phyloP scores from a whole-genome alignment of 371 early-diverging fungal species.

The Mortierella sp. region DNA sequence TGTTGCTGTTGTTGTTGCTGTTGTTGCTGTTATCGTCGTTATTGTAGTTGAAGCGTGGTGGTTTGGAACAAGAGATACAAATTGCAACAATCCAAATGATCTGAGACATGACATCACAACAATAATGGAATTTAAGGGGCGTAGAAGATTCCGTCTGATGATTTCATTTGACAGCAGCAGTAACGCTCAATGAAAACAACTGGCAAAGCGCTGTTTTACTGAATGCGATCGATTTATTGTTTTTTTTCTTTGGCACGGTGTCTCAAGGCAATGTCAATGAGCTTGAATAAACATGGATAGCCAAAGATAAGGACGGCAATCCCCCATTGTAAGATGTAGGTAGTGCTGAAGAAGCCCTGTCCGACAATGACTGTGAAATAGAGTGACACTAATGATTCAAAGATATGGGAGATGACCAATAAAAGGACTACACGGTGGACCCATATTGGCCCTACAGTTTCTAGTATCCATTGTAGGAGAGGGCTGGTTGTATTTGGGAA shows the following conservation, averaged over 20 bases:
- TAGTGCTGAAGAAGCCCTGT: slow-evolving; percentile 21
- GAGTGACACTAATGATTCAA: slow-evolving; percentile 31
- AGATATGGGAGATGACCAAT: slow-evolving; percentile 5
- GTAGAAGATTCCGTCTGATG: not conserved
- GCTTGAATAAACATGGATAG: slow-evolving; percentile 7
- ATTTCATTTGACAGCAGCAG: too few species aligned
- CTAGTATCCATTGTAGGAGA: slow-evolving; percentile 23
- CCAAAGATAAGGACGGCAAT: slow-evolving; percentile 25
- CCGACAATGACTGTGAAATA: slow-evolving; percentile 45
- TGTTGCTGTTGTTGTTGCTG: too few species aligned
- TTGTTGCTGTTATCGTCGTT: too few species aligned
- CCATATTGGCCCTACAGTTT: slow-evolving; percentile 15
- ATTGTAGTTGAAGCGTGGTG: too few species aligned
- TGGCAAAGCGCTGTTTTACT: too few species aligned
- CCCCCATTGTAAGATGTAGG: slow-evolving; percentile 27
- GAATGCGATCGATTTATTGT: not conserved
- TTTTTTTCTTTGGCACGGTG: not conserved
- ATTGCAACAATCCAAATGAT: too few species aligned
- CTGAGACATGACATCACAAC: too few species aligned
- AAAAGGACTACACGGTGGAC: slow-evolving; percentile 20
- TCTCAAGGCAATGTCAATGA: slow-evolving; percentile 4
- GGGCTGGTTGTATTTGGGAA: slow-evolving; percentile 45
- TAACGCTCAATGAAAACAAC: too few species aligned
- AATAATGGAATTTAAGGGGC: too few species aligned
- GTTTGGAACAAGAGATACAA: too few species aligned